A percentile compares a stretch with the other conserved stretches of the same genome.
Conservation (phyloP, 495 filamentous ascomycete genomes). For the Neurospora cerealis region DNA sequence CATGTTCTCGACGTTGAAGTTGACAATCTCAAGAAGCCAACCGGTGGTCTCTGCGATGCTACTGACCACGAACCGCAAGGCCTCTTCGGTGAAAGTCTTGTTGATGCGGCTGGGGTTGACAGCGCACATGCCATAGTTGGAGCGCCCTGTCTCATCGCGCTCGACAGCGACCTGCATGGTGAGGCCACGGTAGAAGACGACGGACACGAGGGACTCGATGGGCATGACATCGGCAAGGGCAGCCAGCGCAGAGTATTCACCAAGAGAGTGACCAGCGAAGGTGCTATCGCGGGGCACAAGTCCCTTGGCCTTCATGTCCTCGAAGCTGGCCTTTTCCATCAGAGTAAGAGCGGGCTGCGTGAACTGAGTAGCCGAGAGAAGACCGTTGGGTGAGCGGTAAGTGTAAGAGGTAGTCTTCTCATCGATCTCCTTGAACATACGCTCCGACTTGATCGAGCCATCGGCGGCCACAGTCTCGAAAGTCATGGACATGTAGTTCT, state of each 20-base stretch:
- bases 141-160: constrained; percentile 82
- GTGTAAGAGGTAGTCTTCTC: constrained; percentile 91
- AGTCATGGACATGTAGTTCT: constrained; percentile 99
- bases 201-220: constrained; percentile 94
- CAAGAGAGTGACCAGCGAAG: constrained; percentile 95
- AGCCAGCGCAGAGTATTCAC: constrained; percentile 95
- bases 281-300: constrained; percentile 91
- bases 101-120: constrained; percentile 96
- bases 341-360: constrained; percentile 94
- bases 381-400: constrained; percentile 88
- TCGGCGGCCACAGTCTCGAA: constrained; percentile 92
- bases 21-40: constrained; percentile 97
- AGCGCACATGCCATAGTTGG: constrained; percentile 97
- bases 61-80: constrained; percentile 88
- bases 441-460: constrained; percentile 90
- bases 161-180: constrained; percentile 99
- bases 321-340: constrained; percentile 99
- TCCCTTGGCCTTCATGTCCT: constrained; percentile 96
- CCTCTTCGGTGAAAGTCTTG: constrained; percentile 95
- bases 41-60: constrained; percentile 84
- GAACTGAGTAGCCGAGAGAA: constrained; percentile 96
- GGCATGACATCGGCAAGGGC: constrained; percentile 98
- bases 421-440: constrained; percentile 96
- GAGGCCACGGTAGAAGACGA: constrained; percentile 97
- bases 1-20: constrained; percentile 97